A percentile compares a stretch with the other conserved stretches of the same genome.
Evolutionary conservation across 352 stramenopile species (phyloP).

Genomic region (Phytophthora pinifolia): DNA sequence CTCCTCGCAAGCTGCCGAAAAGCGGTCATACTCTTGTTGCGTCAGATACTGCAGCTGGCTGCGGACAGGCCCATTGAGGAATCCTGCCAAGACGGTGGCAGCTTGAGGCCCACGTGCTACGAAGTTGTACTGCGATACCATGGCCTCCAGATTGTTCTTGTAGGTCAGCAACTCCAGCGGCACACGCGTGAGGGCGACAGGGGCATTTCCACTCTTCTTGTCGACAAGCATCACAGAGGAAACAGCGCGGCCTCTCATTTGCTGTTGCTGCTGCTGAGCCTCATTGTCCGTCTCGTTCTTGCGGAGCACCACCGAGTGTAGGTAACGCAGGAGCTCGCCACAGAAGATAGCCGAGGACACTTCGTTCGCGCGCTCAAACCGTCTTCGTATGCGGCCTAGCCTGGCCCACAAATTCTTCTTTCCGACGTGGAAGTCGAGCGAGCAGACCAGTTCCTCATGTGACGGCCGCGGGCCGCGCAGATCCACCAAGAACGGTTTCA

Average conservation of each 20-base stretch:
- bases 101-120: conserved; percentile 56
- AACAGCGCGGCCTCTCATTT: conserved; percentile 42
- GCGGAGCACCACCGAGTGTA: conserved; percentile 65
- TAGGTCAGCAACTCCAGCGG: conserved; percentile 74
- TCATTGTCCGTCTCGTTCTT: conserved; percentile 71
- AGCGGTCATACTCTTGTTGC: conserved; percentile 63
- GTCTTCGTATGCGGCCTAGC: conserved; percentile 40
- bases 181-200: conserved; percentile 37
- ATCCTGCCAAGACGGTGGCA: conserved; percentile 51
- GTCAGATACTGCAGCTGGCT: conserved; percentile 46
- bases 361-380: conserved; percentile 67
- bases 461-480: conserved; percentile 38
- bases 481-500: conserved; percentile 59
- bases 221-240: conserved; percentile 54
- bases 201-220: conserved; percentile 28
- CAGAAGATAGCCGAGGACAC: conserved; percentile 68
- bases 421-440: conserved; percentile 53
- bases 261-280: conserved; percentile 46
- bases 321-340: conserved; percentile 58
- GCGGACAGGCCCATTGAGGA: conserved; percentile 58
- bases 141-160: conserved; percentile 76
- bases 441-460: conserved; percentile 40
- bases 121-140: conserved; percentile 82
- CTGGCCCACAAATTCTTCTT: conserved; percentile 63
- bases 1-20: conserved; percentile 47